Conservation (phyloP, 2,329 filamentous ascomycete species). For the Ophiostoma ulmi region DNA sequence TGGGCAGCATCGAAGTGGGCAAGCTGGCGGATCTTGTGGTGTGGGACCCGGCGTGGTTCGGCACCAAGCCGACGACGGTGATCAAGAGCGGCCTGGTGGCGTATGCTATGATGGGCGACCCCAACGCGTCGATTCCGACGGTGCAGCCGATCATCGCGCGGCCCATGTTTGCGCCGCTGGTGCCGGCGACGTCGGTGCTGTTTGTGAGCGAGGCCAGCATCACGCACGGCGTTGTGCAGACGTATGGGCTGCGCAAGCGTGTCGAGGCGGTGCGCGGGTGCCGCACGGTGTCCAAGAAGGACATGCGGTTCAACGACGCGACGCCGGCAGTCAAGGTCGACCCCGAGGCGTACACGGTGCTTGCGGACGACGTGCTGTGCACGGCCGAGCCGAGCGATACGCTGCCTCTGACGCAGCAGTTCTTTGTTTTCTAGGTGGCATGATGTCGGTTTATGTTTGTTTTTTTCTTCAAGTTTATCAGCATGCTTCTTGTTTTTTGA, state of each 20-base stretch:
- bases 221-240: constrained; percentile 58
- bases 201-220: constrained; percentile 77
- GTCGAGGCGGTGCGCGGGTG: constrained; percentile 75
- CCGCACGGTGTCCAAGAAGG: constrained; percentile 66
- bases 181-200: constrained; percentile 68
- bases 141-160: constrained; percentile 79
- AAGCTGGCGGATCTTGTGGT: constrained; percentile 86
- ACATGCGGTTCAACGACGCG: constrained; percentile 84
- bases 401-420: constrained; percentile 72
- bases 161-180: constrained; percentile 75
- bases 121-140: constrained; percentile 80
- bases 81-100: constrained; percentile 85
- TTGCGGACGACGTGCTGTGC: constrained; percentile 74
- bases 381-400: constrained; percentile 64
- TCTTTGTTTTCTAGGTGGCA: constrained; percentile 62
- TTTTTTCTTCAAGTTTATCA: not conserved
- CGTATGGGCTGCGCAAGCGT: constrained; percentile 71
- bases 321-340: constrained; percentile 89
- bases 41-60: constrained; percentile 82
- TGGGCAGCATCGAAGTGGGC: constrained; percentile 82
- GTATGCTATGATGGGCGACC: constrained; percentile 78
- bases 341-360: constrained; percentile 81
- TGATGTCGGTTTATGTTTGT: not conserved
- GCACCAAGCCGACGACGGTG: constrained; percentile 74
- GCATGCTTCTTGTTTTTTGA: not conserved